These are phyloP conservation scores for Trametes gibbosa DNA, from an alignment of 768 basidiomycete species.

Conservation along the genomic window DNA sequence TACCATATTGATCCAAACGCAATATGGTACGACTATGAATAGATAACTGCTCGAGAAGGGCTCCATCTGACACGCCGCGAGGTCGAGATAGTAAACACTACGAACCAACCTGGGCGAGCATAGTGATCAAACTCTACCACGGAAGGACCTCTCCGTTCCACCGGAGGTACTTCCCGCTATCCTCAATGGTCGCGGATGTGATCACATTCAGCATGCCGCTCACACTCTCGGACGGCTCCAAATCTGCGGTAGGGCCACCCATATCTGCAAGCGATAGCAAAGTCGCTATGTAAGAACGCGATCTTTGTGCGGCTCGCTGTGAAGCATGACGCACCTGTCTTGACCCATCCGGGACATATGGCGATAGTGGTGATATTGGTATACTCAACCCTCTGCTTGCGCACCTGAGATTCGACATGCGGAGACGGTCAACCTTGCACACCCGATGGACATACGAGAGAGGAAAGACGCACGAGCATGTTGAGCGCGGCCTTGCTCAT, in stretches of 20 bases:
- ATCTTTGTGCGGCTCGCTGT: not conserved
- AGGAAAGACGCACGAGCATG: slow-evolving; percentile 8
- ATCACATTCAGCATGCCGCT: slow-evolving; percentile 28
- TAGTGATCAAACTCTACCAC: slow-evolving; percentile 24
- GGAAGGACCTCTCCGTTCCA: slow-evolving; percentile 30
- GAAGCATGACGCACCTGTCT: slow-evolving; percentile 30
- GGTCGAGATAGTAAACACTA: too few relatives aligned
- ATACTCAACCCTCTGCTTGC: slow-evolving; percentile 33
- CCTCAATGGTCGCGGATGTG: slow-evolving; percentile 19
- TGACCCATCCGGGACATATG: slow-evolving; percentile 39
- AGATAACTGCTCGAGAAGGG: too few relatives aligned
- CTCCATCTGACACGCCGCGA: too few relatives aligned
- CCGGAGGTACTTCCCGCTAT: slow-evolving; percentile 31
- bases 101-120: too few relatives aligned
- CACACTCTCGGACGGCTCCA: slow-evolving; percentile 31
- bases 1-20: too few relatives aligned
- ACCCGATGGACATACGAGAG: too few relatives aligned
- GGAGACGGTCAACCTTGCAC: too few relatives aligned
- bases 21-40: too few relatives aligned
- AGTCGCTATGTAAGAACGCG: too few relatives aligned
- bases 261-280: slow-evolving; percentile 24
- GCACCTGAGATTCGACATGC: not conserved
- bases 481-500: slow-evolving; percentile 18
- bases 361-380: slow-evolving; percentile 32
- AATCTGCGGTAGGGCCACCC: slow-evolving; percentile 28